phyloP scores from a whole-genome alignment of 305 asterid genomes.

The Fraxinus platypoda region DNA sequence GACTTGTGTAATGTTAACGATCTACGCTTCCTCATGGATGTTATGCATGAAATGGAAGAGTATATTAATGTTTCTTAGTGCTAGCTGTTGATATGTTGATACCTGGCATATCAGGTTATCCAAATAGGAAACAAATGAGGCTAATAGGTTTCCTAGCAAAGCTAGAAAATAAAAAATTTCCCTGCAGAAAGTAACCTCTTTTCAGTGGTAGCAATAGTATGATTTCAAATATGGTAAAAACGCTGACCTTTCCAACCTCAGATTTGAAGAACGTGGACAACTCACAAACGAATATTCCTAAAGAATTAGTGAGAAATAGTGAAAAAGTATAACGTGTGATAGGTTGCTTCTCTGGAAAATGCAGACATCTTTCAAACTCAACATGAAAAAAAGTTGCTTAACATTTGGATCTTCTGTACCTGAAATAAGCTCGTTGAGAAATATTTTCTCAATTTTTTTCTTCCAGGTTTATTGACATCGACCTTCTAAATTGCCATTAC shows the following conservation, averaged over 20 bases:
- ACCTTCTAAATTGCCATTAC: neutral
- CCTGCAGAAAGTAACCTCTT: neutral
- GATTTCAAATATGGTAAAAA: neutral
- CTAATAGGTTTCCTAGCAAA: neutral
- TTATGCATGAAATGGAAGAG: neutral
- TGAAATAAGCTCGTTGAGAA: neutral
- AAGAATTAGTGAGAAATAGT: neutral
- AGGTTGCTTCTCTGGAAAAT: neutral
- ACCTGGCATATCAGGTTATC: neutral
- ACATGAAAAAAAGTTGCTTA: neutral
- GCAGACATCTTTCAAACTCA: neutral
- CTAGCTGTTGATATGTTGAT: neutral
- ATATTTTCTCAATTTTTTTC: neutral
- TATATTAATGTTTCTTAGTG: neutral
- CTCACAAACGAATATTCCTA: neutral
- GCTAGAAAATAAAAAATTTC: neutral
- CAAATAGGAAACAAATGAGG: neutral
- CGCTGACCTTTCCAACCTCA: neutral
- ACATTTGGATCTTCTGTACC: neutral
- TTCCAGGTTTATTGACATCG: neutral
- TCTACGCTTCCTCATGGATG: conserved; percentile 3
- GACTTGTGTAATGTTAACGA: neutral
- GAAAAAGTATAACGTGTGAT: neutral
- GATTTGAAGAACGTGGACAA: neutral
- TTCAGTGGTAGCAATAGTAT: neutral